These are phyloP conservation scores for Dinochytrium kinnereticum DNA, from an alignment of 371 early-diverging fungal genomes.

Conservation along the genomic window DNA sequence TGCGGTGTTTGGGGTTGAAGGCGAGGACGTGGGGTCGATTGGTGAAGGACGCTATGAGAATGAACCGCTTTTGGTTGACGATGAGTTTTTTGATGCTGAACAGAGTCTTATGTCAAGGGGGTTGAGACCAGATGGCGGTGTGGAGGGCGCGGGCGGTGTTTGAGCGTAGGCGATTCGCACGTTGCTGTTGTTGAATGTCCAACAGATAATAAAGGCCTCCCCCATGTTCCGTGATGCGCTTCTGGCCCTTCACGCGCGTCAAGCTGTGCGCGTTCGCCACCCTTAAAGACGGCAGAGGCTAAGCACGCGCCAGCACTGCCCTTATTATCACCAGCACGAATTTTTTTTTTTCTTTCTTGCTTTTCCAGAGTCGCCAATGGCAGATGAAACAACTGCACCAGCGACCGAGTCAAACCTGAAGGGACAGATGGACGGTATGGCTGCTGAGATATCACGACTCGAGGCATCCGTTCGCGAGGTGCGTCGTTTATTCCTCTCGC, in stretches of 20 bases:
- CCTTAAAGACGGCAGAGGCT: too few relatives aligned
- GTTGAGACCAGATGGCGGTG: neutral
- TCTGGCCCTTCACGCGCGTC: too few relatives aligned
- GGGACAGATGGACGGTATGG: slow-evolving; percentile 8
- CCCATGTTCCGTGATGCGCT: too few relatives aligned
- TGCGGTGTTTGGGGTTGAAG: neutral
- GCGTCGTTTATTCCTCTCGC: neutral
- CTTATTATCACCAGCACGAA: too few relatives aligned
- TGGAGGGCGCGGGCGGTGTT: neutral
- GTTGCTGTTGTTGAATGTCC: neutral
- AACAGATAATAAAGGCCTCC: too few relatives aligned
- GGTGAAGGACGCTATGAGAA: neutral
- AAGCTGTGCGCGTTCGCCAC: too few relatives aligned
- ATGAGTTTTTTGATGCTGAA: slow-evolving; percentile 5
- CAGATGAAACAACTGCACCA: neutral
- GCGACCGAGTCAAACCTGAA: neutral
- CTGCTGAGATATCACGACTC: slow-evolving; percentile 3
- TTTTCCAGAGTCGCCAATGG: neutral
- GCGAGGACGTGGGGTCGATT: neutral
- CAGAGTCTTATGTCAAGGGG: neutral
- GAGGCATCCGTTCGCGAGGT: slow-evolving; percentile 11
- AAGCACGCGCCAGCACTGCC: too few relatives aligned
- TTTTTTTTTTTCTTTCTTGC: neutral
- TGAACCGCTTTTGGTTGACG: slow-evolving; percentile 5
- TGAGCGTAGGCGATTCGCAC: neutral